Conservation (phyloP, 2,329 filamentous ascomycete species). For the Didymellaceae sp. region DNA sequence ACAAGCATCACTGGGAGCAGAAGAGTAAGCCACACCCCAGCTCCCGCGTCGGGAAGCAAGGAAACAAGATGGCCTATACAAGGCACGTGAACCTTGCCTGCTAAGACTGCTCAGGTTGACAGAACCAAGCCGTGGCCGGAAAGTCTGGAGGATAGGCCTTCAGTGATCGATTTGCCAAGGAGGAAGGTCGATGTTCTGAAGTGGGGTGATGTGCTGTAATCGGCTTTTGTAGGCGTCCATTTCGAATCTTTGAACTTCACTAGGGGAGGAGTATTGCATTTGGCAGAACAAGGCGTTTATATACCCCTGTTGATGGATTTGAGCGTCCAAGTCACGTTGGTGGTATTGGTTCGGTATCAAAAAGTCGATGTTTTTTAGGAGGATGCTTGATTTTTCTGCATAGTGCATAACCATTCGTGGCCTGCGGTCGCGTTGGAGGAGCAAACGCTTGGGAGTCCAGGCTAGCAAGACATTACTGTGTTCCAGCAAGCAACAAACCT, state of each 20-base stretch:
- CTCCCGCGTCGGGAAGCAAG: neutral
- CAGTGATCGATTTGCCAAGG: constrained; percentile 19
- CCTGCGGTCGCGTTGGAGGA: no score
- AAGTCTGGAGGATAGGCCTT: constrained; percentile 23
- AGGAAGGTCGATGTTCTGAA: constrained; percentile 25
- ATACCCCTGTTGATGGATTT: neutral
- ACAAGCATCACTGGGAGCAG: constrained; percentile 31
- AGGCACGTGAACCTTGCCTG: no score
- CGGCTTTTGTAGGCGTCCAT: neutral
- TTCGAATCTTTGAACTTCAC: neutral
- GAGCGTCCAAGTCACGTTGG: neutral
- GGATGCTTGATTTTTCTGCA: no score
- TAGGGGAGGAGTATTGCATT: no score
- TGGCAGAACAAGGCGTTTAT: neutral
- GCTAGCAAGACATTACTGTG: no score
- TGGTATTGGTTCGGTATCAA: no score
- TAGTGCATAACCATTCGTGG: no score
- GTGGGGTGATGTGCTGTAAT: constrained; percentile 25
- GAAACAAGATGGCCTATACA: neutral
- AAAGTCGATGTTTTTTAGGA: no score
- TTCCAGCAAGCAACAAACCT: no score
- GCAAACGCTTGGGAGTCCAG: no score
- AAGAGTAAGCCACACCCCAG: constrained; percentile 25
- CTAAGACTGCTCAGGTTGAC: constrained; percentile 28
- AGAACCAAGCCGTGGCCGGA: constrained; percentile 20